Percentiles rank a stretch among this genome's conserved stretches.
phyloP scores from a whole-genome alignment of 2,329 filamentous ascomycete species.

The Trichothecium roseum region DNA sequence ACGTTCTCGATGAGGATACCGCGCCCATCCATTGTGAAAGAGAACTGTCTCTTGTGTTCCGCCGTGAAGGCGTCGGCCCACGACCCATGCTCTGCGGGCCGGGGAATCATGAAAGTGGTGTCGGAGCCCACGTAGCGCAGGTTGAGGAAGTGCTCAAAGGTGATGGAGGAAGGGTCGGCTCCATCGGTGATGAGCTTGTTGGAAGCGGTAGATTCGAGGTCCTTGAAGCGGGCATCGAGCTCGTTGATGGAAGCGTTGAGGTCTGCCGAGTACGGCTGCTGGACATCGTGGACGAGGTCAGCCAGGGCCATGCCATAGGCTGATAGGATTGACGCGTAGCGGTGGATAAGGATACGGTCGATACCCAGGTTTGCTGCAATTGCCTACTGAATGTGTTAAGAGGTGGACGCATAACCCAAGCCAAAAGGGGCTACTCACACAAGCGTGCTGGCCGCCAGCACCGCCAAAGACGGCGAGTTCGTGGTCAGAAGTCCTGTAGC shows the following conservation, averaged over 20 bases:
- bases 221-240: conserved; percentile 35
- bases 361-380: conserved; percentile 80
- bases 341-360: conserved; percentile 72
- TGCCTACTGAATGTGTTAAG: conserved; percentile 17
- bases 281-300: conserved; percentile 83
- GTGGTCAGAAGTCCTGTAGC: conserved; percentile 82
- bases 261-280: conserved; percentile 60
- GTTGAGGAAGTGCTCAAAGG: conserved; percentile 25
- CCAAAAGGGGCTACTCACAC: conserved; percentile 28
- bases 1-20: conserved; percentile 30
- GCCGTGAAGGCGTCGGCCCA: conserved; percentile 19
- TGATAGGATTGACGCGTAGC: conserved; percentile 80
- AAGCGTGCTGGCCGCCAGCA: conserved; percentile 82
- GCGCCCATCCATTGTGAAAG: conserved; percentile 23
- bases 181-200: conserved; percentile 4
- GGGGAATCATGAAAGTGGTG: conserved; percentile 24
- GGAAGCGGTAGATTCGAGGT: conserved; percentile 2
- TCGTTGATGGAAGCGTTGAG: conserved; percentile 53
- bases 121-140: conserved; percentile 32
- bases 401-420: not conserved
- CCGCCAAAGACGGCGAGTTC: conserved; percentile 84
- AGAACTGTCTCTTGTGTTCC: conserved; percentile 29
- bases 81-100: conserved; percentile 1
- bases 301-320: conserved; percentile 89
- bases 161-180: not conserved